Evolutionary conservation across 2,329 filamentous ascomycete genomes (phyloP), one percentile per base, ranked within the genome.

Genomic region (Neophaeococcomyces mojaviensis): DNA sequence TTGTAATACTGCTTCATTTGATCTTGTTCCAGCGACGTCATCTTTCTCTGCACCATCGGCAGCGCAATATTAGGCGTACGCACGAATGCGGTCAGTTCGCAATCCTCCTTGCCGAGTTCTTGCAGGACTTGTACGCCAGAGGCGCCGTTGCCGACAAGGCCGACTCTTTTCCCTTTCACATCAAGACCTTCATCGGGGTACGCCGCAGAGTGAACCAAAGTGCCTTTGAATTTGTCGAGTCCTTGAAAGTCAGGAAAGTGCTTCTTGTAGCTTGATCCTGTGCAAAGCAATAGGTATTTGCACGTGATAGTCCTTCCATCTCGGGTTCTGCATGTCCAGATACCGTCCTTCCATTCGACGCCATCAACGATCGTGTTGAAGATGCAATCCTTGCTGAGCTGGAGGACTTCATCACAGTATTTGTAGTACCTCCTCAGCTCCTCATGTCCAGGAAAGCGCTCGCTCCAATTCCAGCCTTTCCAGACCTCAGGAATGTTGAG

Each of bases 71-170:
- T 85, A 0, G 82, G 81, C 1, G 79, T 84, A 7, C 82, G 73
- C 55, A 84, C 78, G 60, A 84, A 65, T 1, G 63, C 55, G 3
- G 64, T 72, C 9, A 85, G 53, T 2, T 73, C 61, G 3, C 66
- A 69, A 0, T 72, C 77, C 8, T 69, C 59, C 3, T 73, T 73
- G 2, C 71, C 75, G 59, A 74, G 75, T 40, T 77, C 78, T 51
- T 85, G 81, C 0, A 73, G 70, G 37, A 82, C 73, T 54, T 84
- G 81, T 1, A 83, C 73, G 0, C 79, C 80, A 0, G 78, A 78
- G 0, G 79, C 76, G 1, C 81, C 81, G 0, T 78, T 82, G 6
- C 81, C 81, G 22, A 84, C 76, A 44, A 84, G 70, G 16, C 72
- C 81, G 39, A 78, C 72, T n/a, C 71, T 70, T 59, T 83, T 84